These are phyloP conservation scores for Yamadazyma songkhlaensis DNA, from an alignment of 1,139 yeast species.

Conservation along the genomic window DNA sequence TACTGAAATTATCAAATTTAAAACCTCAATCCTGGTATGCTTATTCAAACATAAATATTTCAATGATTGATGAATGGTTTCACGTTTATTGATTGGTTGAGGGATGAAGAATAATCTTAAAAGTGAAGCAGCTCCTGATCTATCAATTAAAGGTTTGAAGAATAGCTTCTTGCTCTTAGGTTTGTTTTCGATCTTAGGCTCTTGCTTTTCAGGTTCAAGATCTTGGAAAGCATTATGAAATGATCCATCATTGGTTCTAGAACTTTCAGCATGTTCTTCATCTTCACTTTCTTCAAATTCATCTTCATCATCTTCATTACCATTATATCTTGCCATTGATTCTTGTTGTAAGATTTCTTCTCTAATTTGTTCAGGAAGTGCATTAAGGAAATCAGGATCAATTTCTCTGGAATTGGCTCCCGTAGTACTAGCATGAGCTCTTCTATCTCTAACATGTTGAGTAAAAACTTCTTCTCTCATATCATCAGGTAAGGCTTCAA, in stretches of 20 bases:
- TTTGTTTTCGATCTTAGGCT: slow-evolving; percentile 4
- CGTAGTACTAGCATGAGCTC: slow-evolving; percentile 50
- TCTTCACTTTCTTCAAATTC: slow-evolving; percentile 16
- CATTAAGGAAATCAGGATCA: slow-evolving; percentile 79
- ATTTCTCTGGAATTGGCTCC: slow-evolving; percentile 57
- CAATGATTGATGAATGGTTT: slow-evolving; percentile 63
- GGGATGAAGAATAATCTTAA: slow-evolving; percentile 73
- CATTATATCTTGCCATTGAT: slow-evolving; percentile 40
- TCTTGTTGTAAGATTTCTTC: slow-evolving; percentile 75
- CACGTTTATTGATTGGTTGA: slow-evolving; percentile 64
- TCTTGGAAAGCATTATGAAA: slow-evolving; percentile 10
- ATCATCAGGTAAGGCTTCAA: slow-evolving; percentile 88
- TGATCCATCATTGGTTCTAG: slow-evolving; percentile 6
- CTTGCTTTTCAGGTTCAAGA: slow-evolving; percentile 6
- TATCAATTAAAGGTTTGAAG: slow-evolving; percentile 71
- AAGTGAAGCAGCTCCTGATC: slow-evolving; percentile 72
- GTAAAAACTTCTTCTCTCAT: slow-evolving; percentile 92
- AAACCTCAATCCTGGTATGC: slow-evolving; percentile 75
- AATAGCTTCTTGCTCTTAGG: slow-evolving; percentile 30
- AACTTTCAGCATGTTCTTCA: slow-evolving; percentile 10
- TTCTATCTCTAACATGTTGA: slow-evolving; percentile 72
- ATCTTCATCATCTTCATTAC: slow-evolving; percentile 26
- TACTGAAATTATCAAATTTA: slow-evolving; percentile 65
- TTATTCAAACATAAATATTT: slow-evolving; percentile 71
- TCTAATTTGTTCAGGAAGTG: slow-evolving; percentile 73